phyloP scores from a whole-genome alignment of 2,329 filamentous ascomycete species.

The Monosporascus sp. region DNA sequence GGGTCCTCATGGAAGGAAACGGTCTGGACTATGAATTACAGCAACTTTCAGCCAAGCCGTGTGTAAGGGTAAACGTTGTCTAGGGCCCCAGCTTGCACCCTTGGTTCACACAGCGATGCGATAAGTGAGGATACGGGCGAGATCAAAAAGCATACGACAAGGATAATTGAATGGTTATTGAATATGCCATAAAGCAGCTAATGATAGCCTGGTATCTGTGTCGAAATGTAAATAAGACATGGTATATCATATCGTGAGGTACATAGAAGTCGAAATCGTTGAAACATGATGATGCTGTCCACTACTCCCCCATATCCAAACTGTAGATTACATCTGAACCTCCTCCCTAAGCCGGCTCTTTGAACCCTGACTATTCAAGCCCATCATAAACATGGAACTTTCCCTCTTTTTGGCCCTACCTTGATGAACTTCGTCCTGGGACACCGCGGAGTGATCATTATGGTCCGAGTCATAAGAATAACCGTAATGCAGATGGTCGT shows the following conservation, averaged over 20 bases:
- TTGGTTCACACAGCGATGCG: no score
- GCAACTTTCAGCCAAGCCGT: no score
- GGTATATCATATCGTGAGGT: constrained; percentile 4
- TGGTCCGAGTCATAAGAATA: constrained; percentile 24
- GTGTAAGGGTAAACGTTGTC: no score
- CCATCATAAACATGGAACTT: constrained; percentile 54
- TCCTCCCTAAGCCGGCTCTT: constrained; percentile 52
- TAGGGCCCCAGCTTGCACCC: no score
- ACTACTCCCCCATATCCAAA: background rate
- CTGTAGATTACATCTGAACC: constrained; percentile 32
- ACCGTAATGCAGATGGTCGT: constrained; percentile 34
- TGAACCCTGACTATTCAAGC: constrained; percentile 44
- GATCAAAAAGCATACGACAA: no score
- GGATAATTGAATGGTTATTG: constrained; percentile 1
- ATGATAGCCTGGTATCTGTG: constrained; percentile 6
- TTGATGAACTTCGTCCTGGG: constrained; percentile 32
- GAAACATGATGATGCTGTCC: background rate
- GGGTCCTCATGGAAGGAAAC: no score
- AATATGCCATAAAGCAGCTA: constrained; percentile 5
- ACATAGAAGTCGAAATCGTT: constrained; percentile 7
- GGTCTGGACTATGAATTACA: no score
- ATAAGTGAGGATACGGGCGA: no score
- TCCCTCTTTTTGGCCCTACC: constrained; percentile 49
- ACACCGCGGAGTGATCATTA: constrained; percentile 13
- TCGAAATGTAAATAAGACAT: constrained; percentile 7